These are phyloP conservation scores for Blastocystis sp. DNA, from an alignment of 352 stramenopile species.

Conservation along the genomic window DNA sequence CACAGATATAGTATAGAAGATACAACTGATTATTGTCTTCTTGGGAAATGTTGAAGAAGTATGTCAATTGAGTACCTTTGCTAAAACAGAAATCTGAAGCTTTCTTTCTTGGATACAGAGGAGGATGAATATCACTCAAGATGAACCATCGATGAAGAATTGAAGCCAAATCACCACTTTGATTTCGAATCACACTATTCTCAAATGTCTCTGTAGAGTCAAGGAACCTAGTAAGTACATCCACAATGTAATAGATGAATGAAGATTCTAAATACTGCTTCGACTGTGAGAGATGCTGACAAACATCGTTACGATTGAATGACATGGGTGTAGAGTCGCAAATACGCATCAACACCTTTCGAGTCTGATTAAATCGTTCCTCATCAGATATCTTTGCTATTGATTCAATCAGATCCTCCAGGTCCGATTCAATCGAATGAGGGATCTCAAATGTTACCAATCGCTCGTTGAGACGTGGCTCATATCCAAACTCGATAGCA, in stretches of 20 bases:
- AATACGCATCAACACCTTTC: neutral
- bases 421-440: neutral
- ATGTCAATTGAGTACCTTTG: too few species aligned
- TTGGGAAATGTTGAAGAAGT: too few species aligned
- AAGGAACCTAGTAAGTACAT: neutral
- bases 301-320: neutral
- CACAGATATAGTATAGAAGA: too few species aligned
- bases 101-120: too few species aligned
- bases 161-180: too few species aligned
- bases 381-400: neutral
- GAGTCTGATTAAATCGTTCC: neutral
- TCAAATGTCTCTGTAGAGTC: too few species aligned
- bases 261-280: neutral
- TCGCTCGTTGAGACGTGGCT: neutral
- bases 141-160: too few species aligned
- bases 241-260: conserved; percentile 8
- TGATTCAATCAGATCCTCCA: neutral
- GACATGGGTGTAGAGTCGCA: neutral
- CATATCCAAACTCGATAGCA: neutral
- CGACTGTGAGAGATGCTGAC: neutral
- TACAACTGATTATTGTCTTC: too few species aligned
- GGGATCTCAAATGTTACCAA: neutral
- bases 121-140: too few species aligned
- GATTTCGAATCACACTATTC: too few species aligned
- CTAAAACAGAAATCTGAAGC: too few species aligned